Evolutionary conservation across 129 eudicot genomes (phyloP).

Genomic region (Deinandra increscens): DNA sequence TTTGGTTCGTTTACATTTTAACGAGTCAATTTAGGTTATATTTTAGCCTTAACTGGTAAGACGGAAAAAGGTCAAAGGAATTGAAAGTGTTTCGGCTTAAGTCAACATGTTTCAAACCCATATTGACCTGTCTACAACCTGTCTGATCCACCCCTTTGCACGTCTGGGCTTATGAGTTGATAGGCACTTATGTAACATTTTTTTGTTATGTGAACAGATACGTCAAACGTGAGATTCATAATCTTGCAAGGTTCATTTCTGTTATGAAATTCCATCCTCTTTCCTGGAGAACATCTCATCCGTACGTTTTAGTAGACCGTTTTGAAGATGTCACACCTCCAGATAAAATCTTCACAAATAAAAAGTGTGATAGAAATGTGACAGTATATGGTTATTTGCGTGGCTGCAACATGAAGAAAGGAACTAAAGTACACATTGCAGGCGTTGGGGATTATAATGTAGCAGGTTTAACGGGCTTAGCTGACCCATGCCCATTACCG

Average conservation of each 20-base stretch:
- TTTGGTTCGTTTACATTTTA: conserved; percentile 5
- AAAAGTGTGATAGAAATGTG: conserved; percentile 82
- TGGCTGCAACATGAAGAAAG: conserved; percentile 92
- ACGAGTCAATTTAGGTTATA: neutral
- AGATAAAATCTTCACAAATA: conserved; percentile 55
- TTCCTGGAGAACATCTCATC: conserved; percentile 89
- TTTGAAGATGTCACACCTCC: conserved; percentile 96
- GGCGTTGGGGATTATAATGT: conserved; percentile 86
- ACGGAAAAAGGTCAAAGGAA: neutral
- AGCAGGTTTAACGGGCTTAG: conserved; percentile 57
- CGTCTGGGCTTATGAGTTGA: neutral
- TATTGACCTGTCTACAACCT: neutral
- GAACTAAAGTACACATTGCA: conserved; percentile 92
- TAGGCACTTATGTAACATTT: neutral
- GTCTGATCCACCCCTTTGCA: neutral
- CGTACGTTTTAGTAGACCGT: conserved; percentile 85
- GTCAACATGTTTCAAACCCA: neutral
- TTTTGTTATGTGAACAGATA: conserved; percentile 56
- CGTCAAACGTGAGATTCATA: conserved; percentile 80
- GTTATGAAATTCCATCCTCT: conserved; percentile 92
- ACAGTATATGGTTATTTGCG: conserved; percentile 89
- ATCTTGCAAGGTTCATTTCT: conserved; percentile 92
- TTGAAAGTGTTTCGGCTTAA: neutral
- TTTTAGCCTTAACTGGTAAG: neutral
- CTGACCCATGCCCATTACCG: conserved; percentile 97